Evolutionary conservation across 2,329 filamentous ascomycete species (phyloP).

Genomic region (Ascochyta rabiei): DNA sequence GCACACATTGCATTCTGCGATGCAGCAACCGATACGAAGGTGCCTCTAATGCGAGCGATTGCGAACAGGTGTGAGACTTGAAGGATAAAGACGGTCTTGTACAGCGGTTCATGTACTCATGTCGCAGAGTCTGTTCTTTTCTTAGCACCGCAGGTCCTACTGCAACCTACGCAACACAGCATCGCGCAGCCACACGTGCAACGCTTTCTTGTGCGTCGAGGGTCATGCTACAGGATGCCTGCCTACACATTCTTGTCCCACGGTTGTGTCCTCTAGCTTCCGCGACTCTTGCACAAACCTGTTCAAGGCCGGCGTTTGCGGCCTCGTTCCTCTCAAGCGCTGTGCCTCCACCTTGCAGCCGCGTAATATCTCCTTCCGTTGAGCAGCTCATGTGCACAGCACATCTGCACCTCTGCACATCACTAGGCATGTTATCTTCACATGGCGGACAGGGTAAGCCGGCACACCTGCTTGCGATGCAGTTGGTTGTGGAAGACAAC

Average conservation of each 20-base stretch:
- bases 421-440: constrained; percentile 22
- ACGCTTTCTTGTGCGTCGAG: constrained; percentile 8
- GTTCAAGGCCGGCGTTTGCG: constrained; percentile 1
- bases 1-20: not conserved
- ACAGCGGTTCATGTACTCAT: constrained; percentile 14
- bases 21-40: not conserved
- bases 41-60: constrained; percentile 4
- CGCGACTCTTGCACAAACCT: not conserved
- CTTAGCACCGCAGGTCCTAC: constrained; percentile 9
- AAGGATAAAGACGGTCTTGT: not conserved
- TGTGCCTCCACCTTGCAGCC: constrained; percentile 30
- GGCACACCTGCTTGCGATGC: constrained; percentile 15
- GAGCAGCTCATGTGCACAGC: constrained; percentile 16
- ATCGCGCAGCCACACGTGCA: constrained; percentile 9
- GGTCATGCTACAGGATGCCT: constrained; percentile 11
- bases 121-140: constrained; percentile 2
- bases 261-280: constrained; percentile 6
- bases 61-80: constrained; percentile 7
- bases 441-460: constrained; percentile 24
- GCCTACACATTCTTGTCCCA: constrained; percentile 3
- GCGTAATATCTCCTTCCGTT: constrained; percentile 21
- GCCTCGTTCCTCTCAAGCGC: constrained; percentile 29
- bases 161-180: constrained; percentile 9
- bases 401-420: constrained; percentile 30
- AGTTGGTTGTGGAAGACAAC: constrained; percentile 15